Conservation (phyloP, 306 rosid genomes). For the Crataegus laevigata region DNA sequence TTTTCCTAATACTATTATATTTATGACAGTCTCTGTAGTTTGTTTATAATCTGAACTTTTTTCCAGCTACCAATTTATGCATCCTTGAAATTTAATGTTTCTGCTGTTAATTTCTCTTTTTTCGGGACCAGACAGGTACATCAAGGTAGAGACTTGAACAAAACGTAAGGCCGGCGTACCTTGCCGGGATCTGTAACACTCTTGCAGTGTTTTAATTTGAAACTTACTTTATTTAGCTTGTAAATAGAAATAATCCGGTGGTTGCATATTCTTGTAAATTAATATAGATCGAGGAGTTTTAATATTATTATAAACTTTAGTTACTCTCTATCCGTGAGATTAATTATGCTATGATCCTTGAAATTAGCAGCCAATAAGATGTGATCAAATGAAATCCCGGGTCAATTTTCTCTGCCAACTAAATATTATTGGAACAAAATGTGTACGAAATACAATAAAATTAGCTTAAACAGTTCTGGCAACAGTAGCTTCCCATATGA, state of each 20-base stretch:
- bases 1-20: not conserved
- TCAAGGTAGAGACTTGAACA: constrained; percentile 2
- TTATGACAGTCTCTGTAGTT: not conserved
- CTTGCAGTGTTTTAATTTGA: constrained; percentile 13
- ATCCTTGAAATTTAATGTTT: not conserved
- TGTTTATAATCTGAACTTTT: not conserved
- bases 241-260: not conserved
- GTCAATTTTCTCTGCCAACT: not conserved
- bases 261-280: constrained; percentile 7
- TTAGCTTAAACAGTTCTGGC: constrained; percentile 9
- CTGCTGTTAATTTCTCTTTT: not conserved
- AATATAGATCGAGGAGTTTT: not conserved
- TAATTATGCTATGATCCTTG: not conserved
- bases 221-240: not conserved
- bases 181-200: constrained; percentile 3
- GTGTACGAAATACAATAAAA: not conserved
- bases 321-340: not conserved
- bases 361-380: not conserved
- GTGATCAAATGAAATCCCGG: not conserved
- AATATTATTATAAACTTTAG: not conserved
- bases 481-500: not conserved
- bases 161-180: not conserved
- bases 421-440: constrained; percentile 1
- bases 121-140: constrained; percentile 16
- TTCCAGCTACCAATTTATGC: not conserved